Evolutionary conservation across 371 early-diverging fungal genomes (phyloP), one percentile per base, ranked within the genome.

Genomic region (Zychaea mexicana): DNA sequence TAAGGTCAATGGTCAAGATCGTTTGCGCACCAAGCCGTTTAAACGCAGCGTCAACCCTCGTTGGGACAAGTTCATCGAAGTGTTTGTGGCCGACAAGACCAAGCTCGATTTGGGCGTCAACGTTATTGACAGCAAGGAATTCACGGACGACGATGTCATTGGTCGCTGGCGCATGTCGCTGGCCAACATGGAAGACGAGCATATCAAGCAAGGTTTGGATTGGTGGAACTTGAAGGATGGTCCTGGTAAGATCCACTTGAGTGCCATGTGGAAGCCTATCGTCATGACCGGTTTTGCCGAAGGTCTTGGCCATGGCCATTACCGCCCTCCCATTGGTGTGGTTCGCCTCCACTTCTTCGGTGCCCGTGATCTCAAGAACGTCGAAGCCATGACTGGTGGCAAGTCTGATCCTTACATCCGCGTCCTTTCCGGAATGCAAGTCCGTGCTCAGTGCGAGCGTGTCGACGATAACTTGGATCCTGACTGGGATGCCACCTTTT

Each of bases 351-450:
- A 88, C 45, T 68, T 95, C 62, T 71, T 82, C 33, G 86, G 88
- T 67, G 97, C 90, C 7, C 85, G 85, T 42, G 82, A 82, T 21
- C 75, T 95, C 58, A 88, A 89, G 74, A 94, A 93, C 56, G 88
- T 89, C 8, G 93, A 87, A 61, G 82, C 77, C 7, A 66, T 85
- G 61, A 74, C 75, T 13, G 85, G 85, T 15, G 91, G 94, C 61
- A 90, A 88, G 68, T 90, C 92, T 2, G 96, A 97, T 69, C 97
- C 97, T 19, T 96, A 93, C 68, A 86, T 91, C 17, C 77, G 82
- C 62, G 77, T 92, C 32, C 82, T 88, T 64, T 77, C 88, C 22
- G 90, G 84, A 32, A 84, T 82, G 72, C 88, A 79, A 70, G 58
- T 66, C 21, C 81, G 84, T 32, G 87, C 81, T 32, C 82, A 83